These are phyloP conservation scores for Phytophthora rubi DNA, from an alignment of 352 stramenopile genomes.

Conservation along the genomic window DNA sequence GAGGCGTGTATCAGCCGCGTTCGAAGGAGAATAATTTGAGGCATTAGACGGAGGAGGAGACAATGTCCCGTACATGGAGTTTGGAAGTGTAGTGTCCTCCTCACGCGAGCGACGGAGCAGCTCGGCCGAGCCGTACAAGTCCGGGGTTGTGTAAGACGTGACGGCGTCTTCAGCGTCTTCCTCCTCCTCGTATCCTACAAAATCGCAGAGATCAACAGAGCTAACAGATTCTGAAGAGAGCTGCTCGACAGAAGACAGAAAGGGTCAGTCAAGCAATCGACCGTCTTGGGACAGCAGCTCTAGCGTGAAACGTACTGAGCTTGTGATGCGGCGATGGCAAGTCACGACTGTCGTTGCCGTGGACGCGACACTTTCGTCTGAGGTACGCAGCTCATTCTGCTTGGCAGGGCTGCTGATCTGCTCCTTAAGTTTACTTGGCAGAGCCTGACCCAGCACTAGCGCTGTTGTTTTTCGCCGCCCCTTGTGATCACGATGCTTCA, in stretches of 20 bases:
- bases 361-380: conserved; percentile 63
- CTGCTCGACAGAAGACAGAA: conserved; percentile 9
- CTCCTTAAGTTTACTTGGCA: conserved; percentile 6
- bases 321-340: conserved; percentile 61
- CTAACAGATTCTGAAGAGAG: conserved; percentile 39
- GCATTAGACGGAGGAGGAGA: conserved; percentile 24
- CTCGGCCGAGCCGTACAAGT: conserved; percentile 42
- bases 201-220: conserved; percentile 57
- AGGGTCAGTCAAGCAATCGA: background rate
- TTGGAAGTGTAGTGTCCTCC: conserved; percentile 29
- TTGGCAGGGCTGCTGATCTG: conserved; percentile 14
- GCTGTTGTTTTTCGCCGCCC: conserved; percentile 22
- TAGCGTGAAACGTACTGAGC: conserved; percentile 50
- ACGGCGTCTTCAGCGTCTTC: conserved; percentile 39
- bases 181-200: conserved; percentile 65
- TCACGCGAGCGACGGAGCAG: conserved; percentile 31
- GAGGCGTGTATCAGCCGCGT: conserved; percentile 20
- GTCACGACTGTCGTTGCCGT: conserved; percentile 61
- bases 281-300: background rate
- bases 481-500: conserved; percentile 11
- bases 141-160: conserved; percentile 50
- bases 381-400: conserved; percentile 44
- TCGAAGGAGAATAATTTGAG: conserved; percentile 20
- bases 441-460: conserved; percentile 18
- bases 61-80: conserved; percentile 23